Conservation (phyloP, 306 rosid species). For the Acacia confusa region DNA sequence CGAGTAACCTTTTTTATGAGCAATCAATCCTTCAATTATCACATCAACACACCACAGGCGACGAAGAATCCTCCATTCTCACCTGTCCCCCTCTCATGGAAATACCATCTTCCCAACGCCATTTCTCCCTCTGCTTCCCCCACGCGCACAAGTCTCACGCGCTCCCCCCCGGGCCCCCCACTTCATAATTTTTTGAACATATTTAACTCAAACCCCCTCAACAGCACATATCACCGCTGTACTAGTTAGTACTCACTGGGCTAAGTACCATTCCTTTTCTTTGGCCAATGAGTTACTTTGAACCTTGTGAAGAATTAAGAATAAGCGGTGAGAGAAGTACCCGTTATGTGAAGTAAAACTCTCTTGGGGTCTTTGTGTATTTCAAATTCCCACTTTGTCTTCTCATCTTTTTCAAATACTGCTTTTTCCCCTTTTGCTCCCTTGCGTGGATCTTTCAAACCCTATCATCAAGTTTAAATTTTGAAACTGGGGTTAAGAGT, state of each 20-base stretch:
- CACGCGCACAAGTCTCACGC: slow-evolving; percentile 38
- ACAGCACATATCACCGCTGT: neutral
- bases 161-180: neutral
- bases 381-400: neutral
- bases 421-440: slow-evolving; percentile 11
- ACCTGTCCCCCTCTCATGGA: slow-evolving; percentile 36
- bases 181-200: neutral
- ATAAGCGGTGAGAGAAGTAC: neutral
- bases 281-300: neutral
- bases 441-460: slow-evolving; percentile 18
- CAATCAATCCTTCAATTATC: slow-evolving; percentile 22
- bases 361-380: too few species aligned
- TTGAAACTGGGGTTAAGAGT: slow-evolving; percentile 15
- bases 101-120: slow-evolving; percentile 33
- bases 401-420: slow-evolving; percentile 25
- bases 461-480: slow-evolving; percentile 34
- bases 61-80: neutral
- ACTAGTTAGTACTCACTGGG: neutral
- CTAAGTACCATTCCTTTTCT: neutral
- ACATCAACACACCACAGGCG: slow-evolving; percentile 11
- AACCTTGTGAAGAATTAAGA: neutral
- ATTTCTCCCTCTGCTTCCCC: neutral
- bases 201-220: neutral
- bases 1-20: neutral
- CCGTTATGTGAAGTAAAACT: neutral